Evolutionary conservation across 139 green algal species (phyloP), one percentile per base, ranked within the genome.

Genomic region (Coelastrella sp.): DNA sequence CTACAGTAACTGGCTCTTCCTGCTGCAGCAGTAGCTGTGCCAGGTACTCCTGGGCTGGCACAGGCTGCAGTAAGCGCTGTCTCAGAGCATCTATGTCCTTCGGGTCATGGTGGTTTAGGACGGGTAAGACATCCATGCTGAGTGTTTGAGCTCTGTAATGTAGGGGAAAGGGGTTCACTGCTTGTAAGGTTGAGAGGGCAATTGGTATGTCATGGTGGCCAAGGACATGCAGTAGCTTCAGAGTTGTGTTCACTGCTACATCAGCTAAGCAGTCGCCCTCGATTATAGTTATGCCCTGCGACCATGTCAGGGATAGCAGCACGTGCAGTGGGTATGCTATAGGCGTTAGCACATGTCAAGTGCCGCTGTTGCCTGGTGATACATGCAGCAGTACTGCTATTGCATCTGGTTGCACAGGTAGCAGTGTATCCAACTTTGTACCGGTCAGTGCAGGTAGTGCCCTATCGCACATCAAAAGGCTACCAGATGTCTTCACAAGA

Each of bases 141-240:
- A 89, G 47, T 20, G 7, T 56, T 4, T 77, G 78, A 32, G 74
- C 60, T 16, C 83, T 79, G 82, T 87, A 92, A 5, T 71, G 57
- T 23, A 85, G 59, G 16, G 89, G 89, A 76, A 92, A 92, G 13
- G 74, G 64, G 76, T 92, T 92, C 6, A 59, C 47, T 13, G 54
- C 89, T 11, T 54, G 11, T 22, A 90, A 20, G 0, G 64, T 83
- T 32, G 89, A 92, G 5, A 86, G 17, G 2, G 83, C 82, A 3
- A 92, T 84, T 13, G 89, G 89, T 6, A 90, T 80, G 61, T 87
- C 4, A 2, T 74, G 17, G 13, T 66, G 54, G 4, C 75, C 75
- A 57, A 90, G 64, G n/a, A 75, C 75, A 32, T 89, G 75, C 60
- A 92, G 82, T 65, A 92, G 10, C 78, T 92, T 92, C 7, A 92